phyloP scores from a whole-genome alignment of 768 basidiomycete species.

The Rhodotorula graminis region DNA sequence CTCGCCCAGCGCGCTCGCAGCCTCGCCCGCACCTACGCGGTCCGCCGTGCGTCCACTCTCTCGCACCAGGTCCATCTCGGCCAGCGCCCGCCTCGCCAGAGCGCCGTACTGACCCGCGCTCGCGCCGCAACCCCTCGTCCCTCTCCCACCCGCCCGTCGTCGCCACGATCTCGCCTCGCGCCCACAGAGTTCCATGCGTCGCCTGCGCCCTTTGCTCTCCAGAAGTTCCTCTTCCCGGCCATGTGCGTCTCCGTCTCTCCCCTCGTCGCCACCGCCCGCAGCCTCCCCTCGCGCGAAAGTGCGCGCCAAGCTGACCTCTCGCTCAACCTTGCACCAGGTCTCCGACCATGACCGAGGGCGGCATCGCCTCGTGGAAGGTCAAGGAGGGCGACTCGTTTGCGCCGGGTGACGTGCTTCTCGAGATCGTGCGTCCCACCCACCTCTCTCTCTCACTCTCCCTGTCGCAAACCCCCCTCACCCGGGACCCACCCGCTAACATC shows the following conservation, averaged over 20 bases:
- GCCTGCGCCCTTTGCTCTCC: constrained; percentile 19
- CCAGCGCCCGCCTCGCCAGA: neutral
- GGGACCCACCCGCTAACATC: neutral
- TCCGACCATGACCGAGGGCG: constrained; percentile 99
- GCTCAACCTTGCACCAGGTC: constrained; percentile 89
- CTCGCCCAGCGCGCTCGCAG: constrained; percentile 11
- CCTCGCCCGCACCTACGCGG: neutral
- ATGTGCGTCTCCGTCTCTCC: constrained; percentile 22
- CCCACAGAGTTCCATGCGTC: constrained; percentile 30
- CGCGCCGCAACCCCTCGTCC: neutral
- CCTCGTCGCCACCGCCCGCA: neutral
- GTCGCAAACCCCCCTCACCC: neutral
- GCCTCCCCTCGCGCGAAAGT: neutral
- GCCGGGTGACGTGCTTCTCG: constrained; percentile 87
- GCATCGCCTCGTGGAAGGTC: constrained; percentile 95
- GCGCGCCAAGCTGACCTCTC: neutral
- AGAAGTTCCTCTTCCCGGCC: constrained; percentile 40
- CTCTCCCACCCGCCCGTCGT: too few relatives aligned
- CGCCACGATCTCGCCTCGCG: neutral
- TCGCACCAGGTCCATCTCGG: neutral
- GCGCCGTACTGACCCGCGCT: neutral
- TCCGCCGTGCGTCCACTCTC: constrained; percentile 12
- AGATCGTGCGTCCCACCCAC: constrained; percentile 64
- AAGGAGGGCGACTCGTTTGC: constrained; percentile 86
- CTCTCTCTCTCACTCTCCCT: neutral